phyloP scores from a whole-genome alignment of 345 rosid species.

The Salix arbutifolia region DNA sequence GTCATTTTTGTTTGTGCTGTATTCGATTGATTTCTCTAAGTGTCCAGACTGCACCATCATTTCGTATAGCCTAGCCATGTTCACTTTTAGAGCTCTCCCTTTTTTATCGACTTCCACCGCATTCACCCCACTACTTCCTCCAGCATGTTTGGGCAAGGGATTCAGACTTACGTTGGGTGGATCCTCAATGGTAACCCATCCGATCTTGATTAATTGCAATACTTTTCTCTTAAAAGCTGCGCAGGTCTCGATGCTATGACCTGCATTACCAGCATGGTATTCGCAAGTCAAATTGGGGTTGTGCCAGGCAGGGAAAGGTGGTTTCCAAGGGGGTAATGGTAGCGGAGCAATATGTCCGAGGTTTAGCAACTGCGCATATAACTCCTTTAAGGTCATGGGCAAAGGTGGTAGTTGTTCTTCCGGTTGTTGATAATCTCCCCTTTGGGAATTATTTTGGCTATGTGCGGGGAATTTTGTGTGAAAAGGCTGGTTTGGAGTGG shows the following conservation, averaged over 20 bases:
- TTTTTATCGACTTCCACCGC: rapidly evolving
- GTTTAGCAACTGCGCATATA: rapidly evolving
- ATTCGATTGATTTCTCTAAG: rapidly evolving
- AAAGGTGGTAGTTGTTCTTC: background rate
- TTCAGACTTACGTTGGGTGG: rapidly evolving
- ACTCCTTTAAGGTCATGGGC: background rate
- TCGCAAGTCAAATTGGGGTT: background rate
- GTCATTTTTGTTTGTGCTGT: rapidly evolving
- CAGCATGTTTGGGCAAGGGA: background rate
- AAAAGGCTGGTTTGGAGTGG: too few relatives aligned
- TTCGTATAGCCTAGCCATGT: rapidly evolving
- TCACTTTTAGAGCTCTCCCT: rapidly evolving
- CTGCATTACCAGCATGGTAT: background rate
- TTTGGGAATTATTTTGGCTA: rapidly evolving
- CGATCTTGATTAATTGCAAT: too few relatives aligned
- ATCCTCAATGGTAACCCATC: background rate
- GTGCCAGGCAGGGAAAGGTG: background rate
- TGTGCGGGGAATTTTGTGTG: background rate
- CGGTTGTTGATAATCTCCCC: rapidly evolving
- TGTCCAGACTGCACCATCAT: background rate
- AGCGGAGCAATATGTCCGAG: too few relatives aligned
- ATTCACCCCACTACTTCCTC: background rate
- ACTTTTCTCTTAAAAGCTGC: too few relatives aligned
- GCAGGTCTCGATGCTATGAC: background rate
- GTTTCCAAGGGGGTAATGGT: rapidly evolving